A percentile compares a stretch with the other conserved stretches of the same genome.
These are phyloP conservation scores for Neofusicoccum kwambonambiense DNA, from an alignment of 2,329 filamentous ascomycete genomes.

Conservation along the genomic window DNA sequence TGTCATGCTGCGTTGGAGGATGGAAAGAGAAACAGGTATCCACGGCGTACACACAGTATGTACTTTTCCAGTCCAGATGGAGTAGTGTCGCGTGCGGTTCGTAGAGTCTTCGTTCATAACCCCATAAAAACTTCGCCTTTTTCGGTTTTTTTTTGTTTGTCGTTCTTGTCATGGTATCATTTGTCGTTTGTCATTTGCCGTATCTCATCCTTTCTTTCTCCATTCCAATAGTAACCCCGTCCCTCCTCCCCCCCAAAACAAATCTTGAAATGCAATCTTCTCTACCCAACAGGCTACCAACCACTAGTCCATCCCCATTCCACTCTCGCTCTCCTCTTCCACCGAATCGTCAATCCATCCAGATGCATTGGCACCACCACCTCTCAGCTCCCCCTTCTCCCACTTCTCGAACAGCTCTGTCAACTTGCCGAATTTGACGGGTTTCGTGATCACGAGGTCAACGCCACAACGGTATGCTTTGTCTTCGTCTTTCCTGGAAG, in stretches of 20 bases:
- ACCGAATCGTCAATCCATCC: not conserved
- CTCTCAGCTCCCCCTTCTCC: not conserved
- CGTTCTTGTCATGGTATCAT: not conserved
- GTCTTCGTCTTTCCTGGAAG: constrained; percentile 48
- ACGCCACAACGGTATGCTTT: constrained; percentile 54
- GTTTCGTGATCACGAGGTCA: constrained; percentile 57
- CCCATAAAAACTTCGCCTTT: too few species aligned
- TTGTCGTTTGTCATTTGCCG: not conserved
- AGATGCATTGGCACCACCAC: not conserved
- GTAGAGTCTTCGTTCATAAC: too few species aligned
- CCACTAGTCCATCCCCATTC: not conserved
- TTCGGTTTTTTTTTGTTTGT: too few species aligned
- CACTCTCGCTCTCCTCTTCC: not conserved
- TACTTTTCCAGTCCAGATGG: too few species aligned
- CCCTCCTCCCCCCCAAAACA: not conserved
- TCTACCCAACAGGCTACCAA: not conserved
- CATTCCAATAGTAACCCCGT: not conserved
- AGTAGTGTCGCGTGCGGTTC: too few species aligned
- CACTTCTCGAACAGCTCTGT: constrained; percentile 6
- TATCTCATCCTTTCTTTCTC: not conserved
- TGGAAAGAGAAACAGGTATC: too few species aligned
- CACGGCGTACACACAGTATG: too few species aligned
- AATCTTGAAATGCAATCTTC: not conserved
- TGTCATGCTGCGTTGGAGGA: too few species aligned
- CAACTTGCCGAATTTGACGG: constrained; percentile 32